Conservation (phyloP, 164 flowering plant genomes). For the Hamamelis virginiana region DNA sequence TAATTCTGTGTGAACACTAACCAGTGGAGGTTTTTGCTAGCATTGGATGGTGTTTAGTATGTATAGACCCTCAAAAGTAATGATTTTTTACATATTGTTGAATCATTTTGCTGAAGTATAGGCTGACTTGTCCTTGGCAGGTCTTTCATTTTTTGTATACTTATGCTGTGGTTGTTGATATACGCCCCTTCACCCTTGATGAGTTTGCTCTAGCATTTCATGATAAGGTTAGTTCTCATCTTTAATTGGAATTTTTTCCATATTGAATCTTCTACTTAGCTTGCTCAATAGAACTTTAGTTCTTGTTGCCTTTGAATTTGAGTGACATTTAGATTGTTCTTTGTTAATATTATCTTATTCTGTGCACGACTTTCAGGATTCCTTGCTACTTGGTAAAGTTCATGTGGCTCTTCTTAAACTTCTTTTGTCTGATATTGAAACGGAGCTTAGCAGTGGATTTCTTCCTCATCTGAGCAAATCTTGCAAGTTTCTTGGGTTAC, state of each 20-base stretch:
- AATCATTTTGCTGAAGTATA: constrained; percentile 9
- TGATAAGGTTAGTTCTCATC: constrained; percentile 61
- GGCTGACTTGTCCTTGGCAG: constrained; percentile 40
- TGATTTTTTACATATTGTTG: neutral
- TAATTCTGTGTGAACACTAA: no score
- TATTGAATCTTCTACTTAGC: neutral
- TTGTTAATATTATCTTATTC: constrained; percentile 3
- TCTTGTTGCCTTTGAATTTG: neutral
- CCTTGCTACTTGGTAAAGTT: constrained; percentile 77
- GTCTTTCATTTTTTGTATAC: constrained; percentile 78
- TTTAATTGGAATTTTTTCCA: neutral
- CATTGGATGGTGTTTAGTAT: no score
- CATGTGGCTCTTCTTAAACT: constrained; percentile 73
- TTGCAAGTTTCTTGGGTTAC: constrained; percentile 66
- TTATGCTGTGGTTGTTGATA: constrained; percentile 44
- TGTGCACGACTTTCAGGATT: constrained; percentile 49
- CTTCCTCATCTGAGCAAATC: constrained; percentile 49
- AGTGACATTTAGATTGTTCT: neutral
- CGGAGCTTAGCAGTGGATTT: constrained; percentile 49
- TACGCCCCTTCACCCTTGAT: constrained; percentile 76
- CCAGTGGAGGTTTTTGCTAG: no score
- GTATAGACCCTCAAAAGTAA: neutral
- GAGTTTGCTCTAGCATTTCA: constrained; percentile 91
- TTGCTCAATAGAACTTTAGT: neutral
- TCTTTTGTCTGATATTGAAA: constrained; percentile 64